phyloP scores from a whole-genome alignment of 2,329 filamentous ascomycete genomes.

The Grosmannia clavigera region DNA sequence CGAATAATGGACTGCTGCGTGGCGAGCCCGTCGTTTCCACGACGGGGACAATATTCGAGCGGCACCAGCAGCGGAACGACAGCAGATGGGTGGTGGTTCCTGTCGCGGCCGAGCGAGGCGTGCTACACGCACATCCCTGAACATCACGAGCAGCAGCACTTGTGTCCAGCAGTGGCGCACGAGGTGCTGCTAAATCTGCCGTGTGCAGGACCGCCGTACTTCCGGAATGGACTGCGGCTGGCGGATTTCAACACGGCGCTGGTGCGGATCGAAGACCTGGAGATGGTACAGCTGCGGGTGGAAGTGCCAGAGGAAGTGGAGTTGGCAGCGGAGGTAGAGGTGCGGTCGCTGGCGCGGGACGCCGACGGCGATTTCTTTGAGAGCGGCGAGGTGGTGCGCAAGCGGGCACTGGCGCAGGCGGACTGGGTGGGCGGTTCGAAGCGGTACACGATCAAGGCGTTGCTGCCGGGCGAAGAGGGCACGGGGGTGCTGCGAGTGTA shows the following conservation, averaged over 20 bases:
- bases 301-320: conserved; percentile 83
- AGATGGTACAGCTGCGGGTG: conserved; percentile 84
- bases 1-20: conserved; percentile 90
- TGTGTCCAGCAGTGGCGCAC: conserved; percentile 76
- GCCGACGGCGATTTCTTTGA: conserved; percentile 87
- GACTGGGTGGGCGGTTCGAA: conserved; percentile 83
- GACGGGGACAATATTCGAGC: conserved; percentile 64
- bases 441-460: conserved; percentile 83
- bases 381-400: conserved; percentile 73
- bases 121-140: conserved; percentile 95
- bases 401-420: conserved; percentile 78
- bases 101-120: conserved; percentile 75
- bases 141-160: conserved; percentile 77
- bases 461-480: conserved; percentile 85
- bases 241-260: conserved; percentile 84
- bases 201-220: conserved; percentile 75
- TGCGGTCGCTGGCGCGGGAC: conserved; percentile 67
- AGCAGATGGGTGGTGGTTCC: conserved; percentile 87
- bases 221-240: conserved; percentile 69
- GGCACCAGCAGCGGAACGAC: conserved; percentile 47
- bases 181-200: conserved; percentile 80
- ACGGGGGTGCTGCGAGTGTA: conserved; percentile 82
- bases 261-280: conserved; percentile 75
- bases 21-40: conserved; percentile 81
- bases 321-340: conserved; percentile 83